Base-by-base conservation (phyloP, 1,284 basidiomycete genomes). In the Heterobasidion irregulare region DNA sequence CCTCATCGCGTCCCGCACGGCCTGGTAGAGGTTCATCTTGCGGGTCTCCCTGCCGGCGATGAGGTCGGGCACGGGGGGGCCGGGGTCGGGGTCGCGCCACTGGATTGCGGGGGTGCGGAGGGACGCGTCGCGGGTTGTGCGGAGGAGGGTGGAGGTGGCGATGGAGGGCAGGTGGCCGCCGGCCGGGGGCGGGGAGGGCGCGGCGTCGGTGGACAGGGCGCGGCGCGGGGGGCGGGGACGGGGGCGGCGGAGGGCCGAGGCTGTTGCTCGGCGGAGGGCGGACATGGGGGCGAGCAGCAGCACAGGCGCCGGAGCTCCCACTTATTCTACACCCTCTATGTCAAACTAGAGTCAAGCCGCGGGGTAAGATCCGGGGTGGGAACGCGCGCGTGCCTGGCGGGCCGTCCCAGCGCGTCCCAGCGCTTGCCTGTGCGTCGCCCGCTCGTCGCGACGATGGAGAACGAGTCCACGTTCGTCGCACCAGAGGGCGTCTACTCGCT, bases 11-110 rank as follows among this genome's bases (percentile, higher is more conserved):
- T 94, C 92, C 48, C 92, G 78, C n/a, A 95, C 79, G 1, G 92
- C 87, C 67, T 94, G 92, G 68, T 93, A 94, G 59, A 86, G 74
- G 66, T 94, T 95, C 90, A 94, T 94, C 73, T 92, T 91, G 56
- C 90, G 79, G 26, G 90, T 92, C 70, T 93, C 89, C 52, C 89
- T 79, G 26, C 88, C 89, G 44, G 80, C 83, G n/a, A 88, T 74
- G 46, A 83, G 77, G 54, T 65, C 75, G 58, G 71, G 62, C 15
- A 8, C n/a, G 8, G 75, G 66, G 26, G 68, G 70, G 18, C 72
- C 59, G 35, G 64, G 65, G 59, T 83, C 81, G 36, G 83, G 83
- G 59, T 91, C 88, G 8, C 74, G 66, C 81, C 89, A 94, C 32
- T 61, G 67, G 47, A 94, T 66, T 9, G 85, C 90, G 5, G 85